Percentiles rank a stretch among this genome's conserved stretches.
phyloP scores from a whole-genome alignment of 1,139 yeast genomes.

The Saccharomyces hybrid region DNA sequence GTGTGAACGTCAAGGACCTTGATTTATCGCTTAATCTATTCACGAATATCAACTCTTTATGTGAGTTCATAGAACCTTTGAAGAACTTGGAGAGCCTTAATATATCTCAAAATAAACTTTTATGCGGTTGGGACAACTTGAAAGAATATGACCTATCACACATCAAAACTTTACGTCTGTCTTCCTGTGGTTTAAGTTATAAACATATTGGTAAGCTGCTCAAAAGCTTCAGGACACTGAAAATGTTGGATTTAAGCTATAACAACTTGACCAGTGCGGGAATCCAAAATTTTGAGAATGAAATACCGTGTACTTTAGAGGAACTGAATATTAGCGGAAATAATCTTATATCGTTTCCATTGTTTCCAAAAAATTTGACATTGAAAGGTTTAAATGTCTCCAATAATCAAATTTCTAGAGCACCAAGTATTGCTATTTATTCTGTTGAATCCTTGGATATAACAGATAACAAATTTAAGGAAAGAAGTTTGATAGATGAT shows the following conservation, averaged over 20 bases:
- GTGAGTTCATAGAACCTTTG: constrained; percentile 34
- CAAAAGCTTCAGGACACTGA: neutral
- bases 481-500: constrained; percentile 46
- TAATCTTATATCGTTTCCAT: neutral
- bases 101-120: constrained; percentile 58
- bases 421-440: constrained; percentile 8
- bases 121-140: constrained; percentile 5
- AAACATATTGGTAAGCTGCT: constrained; percentile 21
- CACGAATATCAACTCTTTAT: constrained; percentile 35
- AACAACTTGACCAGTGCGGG: neutral
- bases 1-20: constrained; percentile 34
- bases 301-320: constrained; percentile 28
- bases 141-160: constrained; percentile 3
- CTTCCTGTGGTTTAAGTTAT: constrained; percentile 33
- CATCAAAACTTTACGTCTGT: constrained; percentile 30
- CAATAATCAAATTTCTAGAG: constrained; percentile 33
- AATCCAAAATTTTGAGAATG: neutral
- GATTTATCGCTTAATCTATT: constrained; percentile 61
- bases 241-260: constrained; percentile 2
- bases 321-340: constrained; percentile 8
- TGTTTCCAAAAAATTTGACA: neutral
- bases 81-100: constrained; percentile 39
- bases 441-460: constrained; percentile 34
- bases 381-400: constrained; percentile 39
- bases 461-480: constrained; percentile 38